These are phyloP conservation scores for Candida mesenterica DNA, from an alignment of 1,139 yeast species.

Conservation along the genomic window DNA sequence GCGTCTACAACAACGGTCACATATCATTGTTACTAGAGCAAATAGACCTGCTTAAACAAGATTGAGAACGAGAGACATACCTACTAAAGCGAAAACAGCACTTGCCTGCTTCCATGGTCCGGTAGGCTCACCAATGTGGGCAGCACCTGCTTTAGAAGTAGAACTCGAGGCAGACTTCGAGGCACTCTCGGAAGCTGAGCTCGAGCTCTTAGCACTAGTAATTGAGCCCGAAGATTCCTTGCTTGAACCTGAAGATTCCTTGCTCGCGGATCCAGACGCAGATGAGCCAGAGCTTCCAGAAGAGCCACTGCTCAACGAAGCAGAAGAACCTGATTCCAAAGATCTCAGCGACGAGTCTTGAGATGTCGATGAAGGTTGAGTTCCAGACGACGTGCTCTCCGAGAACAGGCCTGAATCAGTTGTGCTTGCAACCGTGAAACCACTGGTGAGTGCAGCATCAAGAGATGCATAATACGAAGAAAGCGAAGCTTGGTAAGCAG, in stretches of 20 bases:
- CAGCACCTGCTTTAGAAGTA: conserved; percentile 14
- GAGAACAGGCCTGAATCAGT: not conserved
- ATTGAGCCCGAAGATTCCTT: conserved; percentile 15
- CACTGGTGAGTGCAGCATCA: conserved; percentile 2
- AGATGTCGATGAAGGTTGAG: conserved; percentile 1
- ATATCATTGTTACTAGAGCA: no score
- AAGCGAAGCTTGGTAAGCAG: conserved; percentile 1
- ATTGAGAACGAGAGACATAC: conserved; percentile 37
- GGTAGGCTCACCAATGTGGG: conserved; percentile 17
- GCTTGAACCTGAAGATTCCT: no score
- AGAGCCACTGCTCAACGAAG: conserved; percentile 4
- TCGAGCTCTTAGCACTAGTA: conserved; percentile 12
- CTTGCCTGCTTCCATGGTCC: conserved; percentile 43
- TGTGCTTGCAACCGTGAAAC: not conserved
- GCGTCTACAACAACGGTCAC: no score
- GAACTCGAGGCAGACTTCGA: conserved; percentile 16
- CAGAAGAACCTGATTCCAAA: conserved; percentile 1
- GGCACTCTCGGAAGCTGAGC: conserved; percentile 12
- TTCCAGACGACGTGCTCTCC: conserved; percentile 4
- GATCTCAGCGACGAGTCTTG: not conserved
- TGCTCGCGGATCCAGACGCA: conserved; percentile 3
- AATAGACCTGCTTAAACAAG: conserved; percentile 9
- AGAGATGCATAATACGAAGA: not conserved
- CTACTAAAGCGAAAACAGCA: conserved; percentile 39
- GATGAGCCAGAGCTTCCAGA: conserved; percentile 2